Percentiles rank a stretch among this genome's conserved stretches.
Conservation (phyloP, 306 rosid genomes). For the Lablab purpureus region DNA sequence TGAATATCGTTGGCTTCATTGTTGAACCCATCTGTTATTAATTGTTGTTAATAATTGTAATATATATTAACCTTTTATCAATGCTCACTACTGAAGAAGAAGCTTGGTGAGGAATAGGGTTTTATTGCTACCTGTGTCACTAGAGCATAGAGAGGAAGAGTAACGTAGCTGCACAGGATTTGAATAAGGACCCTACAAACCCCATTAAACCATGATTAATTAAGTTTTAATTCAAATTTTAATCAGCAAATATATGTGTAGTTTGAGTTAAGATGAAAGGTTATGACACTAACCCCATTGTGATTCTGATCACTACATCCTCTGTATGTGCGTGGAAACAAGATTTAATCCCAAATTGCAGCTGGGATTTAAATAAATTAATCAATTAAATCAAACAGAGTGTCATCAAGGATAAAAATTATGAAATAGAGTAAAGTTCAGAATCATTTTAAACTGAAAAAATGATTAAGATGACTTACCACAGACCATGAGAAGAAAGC, state of each 20-base stretch:
- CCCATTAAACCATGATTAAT: too few relatives aligned
- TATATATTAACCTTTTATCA: too few relatives aligned
- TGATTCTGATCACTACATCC: slow-evolving; percentile 70
- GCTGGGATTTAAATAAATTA: slow-evolving; percentile 42
- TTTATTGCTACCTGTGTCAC: slow-evolving; percentile 74
- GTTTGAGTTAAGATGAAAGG: background rate
- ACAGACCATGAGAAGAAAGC: slow-evolving; percentile 85
- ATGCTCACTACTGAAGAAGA: too few relatives aligned
- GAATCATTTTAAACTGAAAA: too few relatives aligned
- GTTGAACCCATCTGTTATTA: slow-evolving; percentile 78
- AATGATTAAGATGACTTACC: slow-evolving; percentile 51
- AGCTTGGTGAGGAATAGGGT: too few relatives aligned
- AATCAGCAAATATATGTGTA: background rate
- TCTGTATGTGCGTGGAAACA: slow-evolving; percentile 70
- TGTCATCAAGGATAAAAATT: background rate
- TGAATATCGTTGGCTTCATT: slow-evolving; percentile 85
- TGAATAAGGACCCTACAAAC: slow-evolving; percentile 66
- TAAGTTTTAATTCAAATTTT: background rate
- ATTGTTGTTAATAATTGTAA: too few relatives aligned
- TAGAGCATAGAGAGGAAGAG: slow-evolving; percentile 89
- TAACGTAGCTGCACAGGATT: slow-evolving; percentile 90
- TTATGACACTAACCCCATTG: slow-evolving; percentile 75
- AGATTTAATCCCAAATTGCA: slow-evolving; percentile 68
- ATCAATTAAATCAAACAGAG: background rate
- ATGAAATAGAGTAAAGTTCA: too few relatives aligned